These are phyloP conservation scores for Clathrospora elynae DNA, from an alignment of 2,329 filamentous ascomycete species.

Conservation along the genomic window DNA sequence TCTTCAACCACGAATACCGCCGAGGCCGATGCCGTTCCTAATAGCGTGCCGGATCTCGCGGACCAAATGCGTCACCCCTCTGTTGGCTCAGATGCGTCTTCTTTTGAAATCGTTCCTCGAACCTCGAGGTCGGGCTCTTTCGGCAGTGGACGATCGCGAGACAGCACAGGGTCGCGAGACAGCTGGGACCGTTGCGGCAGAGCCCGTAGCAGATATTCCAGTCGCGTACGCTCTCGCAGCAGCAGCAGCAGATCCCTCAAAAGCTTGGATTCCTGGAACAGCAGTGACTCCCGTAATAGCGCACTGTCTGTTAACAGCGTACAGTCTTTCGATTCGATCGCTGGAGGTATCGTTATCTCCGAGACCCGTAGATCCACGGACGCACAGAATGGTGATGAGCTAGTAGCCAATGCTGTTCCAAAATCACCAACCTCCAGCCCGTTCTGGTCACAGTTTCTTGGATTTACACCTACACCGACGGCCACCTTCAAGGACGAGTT, in stretches of 20 bases:
- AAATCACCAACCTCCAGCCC: conserved; percentile 10
- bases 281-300: not conserved
- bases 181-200: conserved; percentile 3
- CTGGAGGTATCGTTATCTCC: not conserved
- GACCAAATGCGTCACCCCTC: conserved; percentile 21
- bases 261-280: not conserved
- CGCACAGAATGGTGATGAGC: too few species aligned
- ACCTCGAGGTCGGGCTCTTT: conserved; percentile 22
- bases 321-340: not conserved
- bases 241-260: not conserved
- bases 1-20: not conserved
- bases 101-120: conserved; percentile 23
- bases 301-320: not conserved
- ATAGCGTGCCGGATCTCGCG: conserved; percentile 1
- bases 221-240: not conserved
- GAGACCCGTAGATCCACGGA: not conserved
- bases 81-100: conserved; percentile 18
- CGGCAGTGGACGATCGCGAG: conserved; percentile 9
- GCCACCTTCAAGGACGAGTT: conserved; percentile 29
- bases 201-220: too few species aligned
- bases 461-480: conserved; percentile 21
- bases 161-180: not conserved
- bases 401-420: not conserved
- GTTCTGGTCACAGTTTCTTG: conserved; percentile 24
- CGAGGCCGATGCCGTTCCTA: not conserved